Base-by-base conservation (phyloP, 2,329 filamentous ascomycete genomes). In the Diaporthe eres region DNA sequence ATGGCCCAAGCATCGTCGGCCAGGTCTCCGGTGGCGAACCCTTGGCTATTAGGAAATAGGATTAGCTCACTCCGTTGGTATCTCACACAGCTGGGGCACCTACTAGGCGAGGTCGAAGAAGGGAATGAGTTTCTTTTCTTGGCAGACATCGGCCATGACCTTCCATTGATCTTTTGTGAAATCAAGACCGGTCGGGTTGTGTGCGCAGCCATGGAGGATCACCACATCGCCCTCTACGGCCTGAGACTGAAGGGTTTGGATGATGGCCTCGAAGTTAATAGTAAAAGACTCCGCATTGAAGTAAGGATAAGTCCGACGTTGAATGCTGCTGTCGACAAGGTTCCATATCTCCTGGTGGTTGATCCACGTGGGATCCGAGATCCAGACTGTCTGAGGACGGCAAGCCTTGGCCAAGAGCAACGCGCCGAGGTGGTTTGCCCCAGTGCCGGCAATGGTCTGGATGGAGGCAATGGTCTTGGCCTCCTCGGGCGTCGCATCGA, bases 71-170 rank as follows among this genome's bases (percentile, higher is more conserved):
- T 15, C 22, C 12, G 22, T n/a, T 25, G 34, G 9, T 25, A 22
- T 9, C 34, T 17, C 34, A 8, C 3, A 10, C 4, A 10, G 12
- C 15, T 25, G 22, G 31, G 15, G 4, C 19, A 61, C 57, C 3
- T 25, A 61, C 57, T 61, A 61, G 57, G 57, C 57, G 57, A 61
- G 57, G 34, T 61, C 57, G 12, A 61, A 61, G 22, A 61, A 42
- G 1, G 57, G 57, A 61, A 61, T 10, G 2, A 61, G 34, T 15
- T 25, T 42, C 22, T 42, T 61, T 17, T 61, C 57, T 61, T 61
- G 19, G 22, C 57, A 61, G 22, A 61, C 10, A 5, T 42, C 13
- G 4, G 57, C 57, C 34, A 61, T 12, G 57, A 25, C 6, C 12
- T 61, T 39, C 57, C 57, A 61, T 12, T 61, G 57, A 17, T 42